Conservation (phyloP, 176 grass and related monocot species). For the Areca catechu region DNA sequence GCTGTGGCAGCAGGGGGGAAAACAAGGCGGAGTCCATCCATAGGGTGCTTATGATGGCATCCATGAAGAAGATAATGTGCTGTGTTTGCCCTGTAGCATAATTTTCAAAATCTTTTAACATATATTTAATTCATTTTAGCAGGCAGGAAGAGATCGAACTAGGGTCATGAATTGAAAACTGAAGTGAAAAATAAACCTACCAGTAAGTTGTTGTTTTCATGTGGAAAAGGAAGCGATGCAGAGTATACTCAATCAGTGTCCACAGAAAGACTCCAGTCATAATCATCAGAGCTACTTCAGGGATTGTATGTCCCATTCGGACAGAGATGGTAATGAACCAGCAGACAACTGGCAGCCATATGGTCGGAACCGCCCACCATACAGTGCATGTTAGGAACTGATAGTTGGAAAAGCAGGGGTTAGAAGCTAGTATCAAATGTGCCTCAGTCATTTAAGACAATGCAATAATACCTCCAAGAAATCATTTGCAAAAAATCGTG, state of each 20-base stretch:
- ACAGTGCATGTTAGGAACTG: conserved; percentile 85
- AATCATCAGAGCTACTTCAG: conserved; percentile 39
- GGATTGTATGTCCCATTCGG: conserved; percentile 48
- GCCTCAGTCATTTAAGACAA: not conserved
- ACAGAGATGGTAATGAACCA: conserved; percentile 39
- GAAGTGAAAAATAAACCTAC: conserved; percentile 23
- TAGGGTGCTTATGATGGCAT: conserved; percentile 94
- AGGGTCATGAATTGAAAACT: not conserved
- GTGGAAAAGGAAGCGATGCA: conserved; percentile 97
- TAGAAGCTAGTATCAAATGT: conserved; percentile 1
- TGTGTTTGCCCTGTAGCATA: conserved; percentile 66
- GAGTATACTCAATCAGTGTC: conserved; percentile 75
- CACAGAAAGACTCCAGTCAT: conserved; percentile 62
- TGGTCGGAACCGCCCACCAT: conserved; percentile 76
- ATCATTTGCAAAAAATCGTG: conserved; percentile 60
- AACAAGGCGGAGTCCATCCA: conserved; percentile 86
- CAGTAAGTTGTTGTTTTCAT: conserved; percentile 67
- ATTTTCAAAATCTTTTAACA: conserved; percentile 11
- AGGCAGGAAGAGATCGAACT: not conserved
- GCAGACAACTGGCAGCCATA: conserved; percentile 90
- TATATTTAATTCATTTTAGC: not conserved
- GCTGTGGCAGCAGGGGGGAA: conserved; percentile 74
- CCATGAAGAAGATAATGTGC: conserved; percentile 85
- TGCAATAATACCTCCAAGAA: conserved; percentile 47
- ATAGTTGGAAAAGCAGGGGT: not conserved